Conservation (phyloP, 495 filamentous ascomycete genomes). For the Aeminium ludgeri region DNA sequence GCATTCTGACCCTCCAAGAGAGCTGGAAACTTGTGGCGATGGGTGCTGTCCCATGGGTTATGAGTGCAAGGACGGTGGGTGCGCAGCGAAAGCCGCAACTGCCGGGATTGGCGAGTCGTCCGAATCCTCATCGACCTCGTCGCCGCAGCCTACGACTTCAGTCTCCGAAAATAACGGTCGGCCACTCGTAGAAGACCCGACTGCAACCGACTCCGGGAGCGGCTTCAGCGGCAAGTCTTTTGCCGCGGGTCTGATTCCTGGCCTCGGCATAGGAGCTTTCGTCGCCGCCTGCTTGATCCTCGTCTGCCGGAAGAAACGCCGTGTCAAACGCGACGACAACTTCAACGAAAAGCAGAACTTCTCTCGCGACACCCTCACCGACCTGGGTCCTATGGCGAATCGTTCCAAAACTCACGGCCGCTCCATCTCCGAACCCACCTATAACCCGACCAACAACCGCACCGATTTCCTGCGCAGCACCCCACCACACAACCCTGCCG, state of each 20-base stretch:
- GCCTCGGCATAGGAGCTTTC: conserved; percentile 37
- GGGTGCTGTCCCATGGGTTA: conserved; percentile 69
- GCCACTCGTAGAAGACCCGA: conserved; percentile 6
- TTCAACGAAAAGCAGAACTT: conserved; percentile 17
- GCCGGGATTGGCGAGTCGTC: neutral
- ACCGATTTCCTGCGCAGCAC: conserved; percentile 40
- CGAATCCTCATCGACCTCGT: conserved; percentile 1
- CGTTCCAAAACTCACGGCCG: conserved; percentile 24
- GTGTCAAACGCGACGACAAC: conserved; percentile 11
- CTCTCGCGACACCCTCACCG: conserved; percentile 9
- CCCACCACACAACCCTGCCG: conserved; percentile 2
- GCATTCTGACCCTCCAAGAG: conserved; percentile 32
- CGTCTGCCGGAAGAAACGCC: conserved; percentile 25
- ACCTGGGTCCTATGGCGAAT: conserved; percentile 5
- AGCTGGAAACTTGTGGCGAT: conserved; percentile 17
- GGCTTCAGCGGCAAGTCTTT: conserved; percentile 39
- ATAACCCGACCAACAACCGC: conserved; percentile 32
- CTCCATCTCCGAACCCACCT: conserved; percentile 38
- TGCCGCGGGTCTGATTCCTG: conserved; percentile 47
- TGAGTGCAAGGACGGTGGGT: conserved; percentile 36
- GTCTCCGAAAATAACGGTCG: neutral
- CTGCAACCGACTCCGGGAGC: conserved; percentile 14
- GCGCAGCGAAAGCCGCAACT: conserved; percentile 23
- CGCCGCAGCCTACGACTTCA: neutral
- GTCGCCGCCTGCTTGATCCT: conserved; percentile 28